Evolutionary conservation across 805 yeast genomes (phyloP), one percentile per base, ranked within the genome.

Genomic region (Kodamaea lidongshanica): DNA sequence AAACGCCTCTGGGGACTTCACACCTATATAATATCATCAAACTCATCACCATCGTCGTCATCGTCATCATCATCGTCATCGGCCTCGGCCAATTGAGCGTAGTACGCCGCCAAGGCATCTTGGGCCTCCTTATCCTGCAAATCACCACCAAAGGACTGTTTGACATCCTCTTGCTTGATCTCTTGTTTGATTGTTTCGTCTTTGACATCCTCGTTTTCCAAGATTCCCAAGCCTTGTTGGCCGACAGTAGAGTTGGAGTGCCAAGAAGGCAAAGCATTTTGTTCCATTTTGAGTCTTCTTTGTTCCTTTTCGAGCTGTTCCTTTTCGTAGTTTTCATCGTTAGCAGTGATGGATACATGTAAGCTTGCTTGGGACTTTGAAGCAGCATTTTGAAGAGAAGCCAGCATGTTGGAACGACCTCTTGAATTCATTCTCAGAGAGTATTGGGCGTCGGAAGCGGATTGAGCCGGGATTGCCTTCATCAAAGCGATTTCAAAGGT

Each of bases 261-360:
- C 99, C 99, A 92, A 16, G 92, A 79, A 6, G 99, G 99, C 42
- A 92, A 67, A 4, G 96, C 96, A 52, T 92, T 92, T 55, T 89
- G 96, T 50, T 82, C 79, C 54, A 88, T 67, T 42, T 74, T 69
- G 54, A 71, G 79, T 55, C 73, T 76, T 69, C 71, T 77, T 63
- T 65, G 77, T 53, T 82, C 80, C 49, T 73, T 64, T 44, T 77
- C 77, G 49, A 65, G 70, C 45, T 70, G 70, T 56, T 79, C 87
- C 43, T 75, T 71, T 50, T 71, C 77, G 42, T 71, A 68, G 38
- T 76, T 75, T 46, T 84, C 94, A 55, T 85, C 96, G 44, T 78
- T 82, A 11, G 89, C 92, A 4, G 94, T 78, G 31, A 92, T 87
- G 43, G 83, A 79, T 34, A 92, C 95, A 55, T 85, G 88, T 44